Conservation (phyloP, 2,329 filamentous ascomycete species). For the Venturia nashicola region DNA sequence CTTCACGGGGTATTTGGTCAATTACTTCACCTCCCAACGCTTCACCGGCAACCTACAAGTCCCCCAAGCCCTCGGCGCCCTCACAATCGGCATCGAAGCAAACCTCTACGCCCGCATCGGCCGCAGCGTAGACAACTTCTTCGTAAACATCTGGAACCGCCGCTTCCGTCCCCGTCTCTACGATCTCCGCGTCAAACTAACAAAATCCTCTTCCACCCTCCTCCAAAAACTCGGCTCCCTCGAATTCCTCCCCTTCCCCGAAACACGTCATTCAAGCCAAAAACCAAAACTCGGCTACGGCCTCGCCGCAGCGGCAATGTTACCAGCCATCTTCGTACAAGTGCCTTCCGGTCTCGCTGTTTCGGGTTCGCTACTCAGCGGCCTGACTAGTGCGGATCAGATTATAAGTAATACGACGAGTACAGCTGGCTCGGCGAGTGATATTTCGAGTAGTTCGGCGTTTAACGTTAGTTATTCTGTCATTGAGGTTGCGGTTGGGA, state of each 20-base stretch:
- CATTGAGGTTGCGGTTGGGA: conserved; percentile 39
- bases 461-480: conserved; percentile 36
- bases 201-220: conserved; percentile 19
- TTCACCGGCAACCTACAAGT: conserved; percentile 63
- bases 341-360: conserved; percentile 49
- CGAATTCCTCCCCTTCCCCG: conserved; percentile 14
- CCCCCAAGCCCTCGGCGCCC: conserved; percentile 63
- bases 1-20: conserved; percentile 61
- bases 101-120: conserved; percentile 67
- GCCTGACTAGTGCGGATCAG: conserved; percentile 44
- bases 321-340: conserved; percentile 72
- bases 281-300: conserved; percentile 44
- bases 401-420: conserved; percentile 36
- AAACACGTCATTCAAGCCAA: conserved; percentile 8
- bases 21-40: conserved; percentile 55
- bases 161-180: conserved; percentile 29
- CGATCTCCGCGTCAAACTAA: conserved; percentile 13
- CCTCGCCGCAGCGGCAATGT: conserved; percentile 70
- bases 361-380: conserved; percentile 42
- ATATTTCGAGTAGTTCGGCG: conserved; percentile 29
- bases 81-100: conserved; percentile 64
- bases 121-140: conserved; percentile 43
- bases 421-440: conserved; percentile 17
- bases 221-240: conserved; percentile 9
- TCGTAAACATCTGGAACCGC: conserved; percentile 42